These are phyloP conservation scores for Terfezia claveryi DNA, from an alignment of 495 filamentous ascomycete genomes.

Conservation along the genomic window DNA sequence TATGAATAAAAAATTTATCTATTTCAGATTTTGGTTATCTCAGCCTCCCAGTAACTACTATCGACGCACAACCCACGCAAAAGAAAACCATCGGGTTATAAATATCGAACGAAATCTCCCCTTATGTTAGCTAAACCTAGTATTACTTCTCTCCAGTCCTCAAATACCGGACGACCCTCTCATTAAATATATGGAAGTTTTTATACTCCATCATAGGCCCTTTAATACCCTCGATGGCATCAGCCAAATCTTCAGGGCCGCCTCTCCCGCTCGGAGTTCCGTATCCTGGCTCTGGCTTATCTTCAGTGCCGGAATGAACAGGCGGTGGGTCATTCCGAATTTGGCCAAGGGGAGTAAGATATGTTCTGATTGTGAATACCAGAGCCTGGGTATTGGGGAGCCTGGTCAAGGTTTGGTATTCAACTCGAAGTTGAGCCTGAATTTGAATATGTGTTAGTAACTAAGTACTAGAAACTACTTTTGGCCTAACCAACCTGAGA, in stretches of 20 bases:
- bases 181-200: conserved; percentile 8
- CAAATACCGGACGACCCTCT: conserved; percentile 12
- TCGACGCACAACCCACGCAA: no score
- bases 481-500: neutral
- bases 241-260: conserved; percentile 37
- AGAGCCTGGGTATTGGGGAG: conserved; percentile 42
- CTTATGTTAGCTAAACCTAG: no score
- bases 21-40: no score
- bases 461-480: neutral
- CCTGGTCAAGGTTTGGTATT: conserved; percentile 58
- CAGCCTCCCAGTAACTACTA: no score
- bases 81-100: no score
- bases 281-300: neutral
- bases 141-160: neutral
- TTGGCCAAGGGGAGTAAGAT: conserved; percentile 42
- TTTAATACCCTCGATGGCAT: conserved; percentile 47
- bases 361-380: conserved; percentile 64
- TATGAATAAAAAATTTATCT: no score
- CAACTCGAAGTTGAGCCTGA: conserved; percentile 34
- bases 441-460: no score
- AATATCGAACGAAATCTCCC: no score
- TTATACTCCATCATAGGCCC: conserved; percentile 12
- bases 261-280: conserved; percentile 19
- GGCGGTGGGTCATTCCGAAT: conserved; percentile 36
- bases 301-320: neutral